Evolutionary conservation across 352 stramenopile genomes (phyloP).

Genomic region (Globisporangium viniferum): DNA sequence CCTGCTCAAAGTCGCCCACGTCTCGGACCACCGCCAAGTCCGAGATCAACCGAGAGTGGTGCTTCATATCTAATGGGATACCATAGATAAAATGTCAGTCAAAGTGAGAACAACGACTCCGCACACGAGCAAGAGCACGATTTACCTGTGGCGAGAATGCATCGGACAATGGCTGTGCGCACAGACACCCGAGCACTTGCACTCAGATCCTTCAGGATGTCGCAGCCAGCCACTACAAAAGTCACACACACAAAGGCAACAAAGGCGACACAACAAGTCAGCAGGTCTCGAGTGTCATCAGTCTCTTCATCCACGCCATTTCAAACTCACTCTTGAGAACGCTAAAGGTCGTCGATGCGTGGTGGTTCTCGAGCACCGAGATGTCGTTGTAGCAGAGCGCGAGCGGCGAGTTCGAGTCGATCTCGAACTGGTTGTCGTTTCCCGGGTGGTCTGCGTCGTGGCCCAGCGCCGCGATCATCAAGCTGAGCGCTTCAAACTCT

Average conservation of each 20-base stretch:
- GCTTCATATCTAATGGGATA: constrained; percentile 59
- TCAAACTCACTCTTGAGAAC: constrained; percentile 47
- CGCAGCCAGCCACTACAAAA: constrained; percentile 37
- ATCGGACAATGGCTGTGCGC: constrained; percentile 64
- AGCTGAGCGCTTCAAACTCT: constrained; percentile 67
- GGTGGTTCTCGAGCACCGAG: constrained; percentile 87
- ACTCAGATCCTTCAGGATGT: constrained; percentile 60
- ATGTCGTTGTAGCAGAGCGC: constrained; percentile 90
- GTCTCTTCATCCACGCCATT: not conserved
- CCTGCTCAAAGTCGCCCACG: constrained; percentile 50
- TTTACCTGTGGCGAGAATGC: constrained; percentile 61
- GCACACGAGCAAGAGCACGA: not conserved
- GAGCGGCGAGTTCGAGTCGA: constrained; percentile 70
- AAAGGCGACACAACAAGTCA: not conserved
- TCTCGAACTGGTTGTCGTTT: constrained; percentile 89
- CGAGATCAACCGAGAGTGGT: constrained; percentile 67
- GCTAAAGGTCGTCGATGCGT: constrained; percentile 72
- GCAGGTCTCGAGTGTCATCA: not conserved
- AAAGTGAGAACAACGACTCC: not conserved
- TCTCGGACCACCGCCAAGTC: constrained; percentile 43
- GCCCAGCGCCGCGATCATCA: constrained; percentile 77
- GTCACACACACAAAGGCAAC: not conserved
- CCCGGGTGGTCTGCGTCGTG: constrained; percentile 88
- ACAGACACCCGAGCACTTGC: constrained; percentile 37
- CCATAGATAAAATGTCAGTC: not conserved